A percentile compares a stretch with the other conserved stretches of the same genome.
These are phyloP conservation scores for Fusarium anthophilum DNA, from an alignment of 2,329 filamentous ascomycete genomes.

Conservation along the genomic window DNA sequence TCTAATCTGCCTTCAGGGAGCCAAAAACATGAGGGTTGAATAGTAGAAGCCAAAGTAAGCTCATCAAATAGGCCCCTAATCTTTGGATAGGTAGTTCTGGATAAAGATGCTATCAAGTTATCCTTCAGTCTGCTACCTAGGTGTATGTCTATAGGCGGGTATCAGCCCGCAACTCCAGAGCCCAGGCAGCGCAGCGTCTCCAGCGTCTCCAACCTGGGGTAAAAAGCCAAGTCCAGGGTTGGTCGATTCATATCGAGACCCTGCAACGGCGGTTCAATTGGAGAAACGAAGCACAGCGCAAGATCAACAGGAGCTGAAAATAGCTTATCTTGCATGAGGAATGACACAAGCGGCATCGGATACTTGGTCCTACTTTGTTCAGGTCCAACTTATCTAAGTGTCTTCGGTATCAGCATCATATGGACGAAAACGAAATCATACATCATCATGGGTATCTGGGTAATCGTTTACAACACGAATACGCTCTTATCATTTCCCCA, in stretches of 20 bases:
- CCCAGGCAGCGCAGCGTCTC: neutral
- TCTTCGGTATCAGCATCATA: neutral
- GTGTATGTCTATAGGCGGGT: neutral
- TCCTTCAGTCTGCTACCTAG: neutral
- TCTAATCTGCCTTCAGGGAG: neutral
- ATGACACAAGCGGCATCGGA: neutral
- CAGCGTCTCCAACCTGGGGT: conserved; percentile 20
- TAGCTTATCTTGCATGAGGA: neutral
- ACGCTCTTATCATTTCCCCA: neutral
- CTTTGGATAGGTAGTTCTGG: no score
- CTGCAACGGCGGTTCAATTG: neutral
- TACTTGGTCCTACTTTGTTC: neutral
- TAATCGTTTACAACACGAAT: neutral
- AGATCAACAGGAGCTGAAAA: conserved; percentile 4
- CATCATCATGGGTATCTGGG: neutral
- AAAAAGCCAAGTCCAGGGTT: conserved; percentile 20
- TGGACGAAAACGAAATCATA: neutral
- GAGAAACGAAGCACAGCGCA: conserved; percentile 16
- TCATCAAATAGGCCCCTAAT: no score
- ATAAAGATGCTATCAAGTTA: no score
- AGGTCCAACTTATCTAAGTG: neutral
- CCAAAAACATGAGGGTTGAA: neutral
- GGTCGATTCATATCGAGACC: conserved; percentile 1
- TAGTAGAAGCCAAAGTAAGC: no score
- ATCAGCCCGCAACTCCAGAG: neutral